Evolutionary conservation across 2,329 filamentous ascomycete genomes (phyloP), one percentile per base, ranked within the genome.

Genomic region (Aspergillus neoniger): DNA sequence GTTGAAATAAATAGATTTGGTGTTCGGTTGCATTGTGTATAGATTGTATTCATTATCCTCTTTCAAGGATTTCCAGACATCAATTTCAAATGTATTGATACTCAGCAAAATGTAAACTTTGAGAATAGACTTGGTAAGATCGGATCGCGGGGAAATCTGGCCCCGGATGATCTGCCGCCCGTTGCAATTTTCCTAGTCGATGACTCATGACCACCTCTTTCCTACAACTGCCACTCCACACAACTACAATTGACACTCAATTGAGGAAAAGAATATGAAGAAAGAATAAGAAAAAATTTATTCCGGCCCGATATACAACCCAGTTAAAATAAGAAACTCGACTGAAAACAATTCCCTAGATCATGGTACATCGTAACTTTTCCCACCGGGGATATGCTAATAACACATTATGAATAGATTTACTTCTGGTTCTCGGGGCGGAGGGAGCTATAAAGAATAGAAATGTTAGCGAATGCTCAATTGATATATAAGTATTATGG

Each of bases 381-480:
- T 50, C 47, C 47, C 47, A 50, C 47, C 47, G 25, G 47, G 47
- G 47, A 30, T 50, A 8, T 19, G 32, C 32, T 14, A 50, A 17
- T 50, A 17, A 50, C 25, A 50, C 15, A 50, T 50, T 50, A 50
- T 32, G 25, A 44, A 68, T 66, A 65, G 62, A 70, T 70, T 83
- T 88, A 91, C 81, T 91, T 89, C 81, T 90, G 86, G 86, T 94
- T 94, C 85, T 95, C 91, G 70, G 91, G 91, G 76, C 91, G 90
- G 77, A 95, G 90, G 75, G 87, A 84, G 72, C 87, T 88, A 67
- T 66, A n/a, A 14, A 10, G 15, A n/a, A 4, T 41, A 58, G 57
- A 66, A 4, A 21, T n/a, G 51, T 54, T 41, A 23, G 15, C 36
- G 1, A 28, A n/a, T 5, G 17, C 10, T 32, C 30, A 1, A 12